These are phyloP conservation scores for Stagonosporopsis vannaccii DNA, from an alignment of 2,329 filamentous ascomycete genomes.

Conservation along the genomic window DNA sequence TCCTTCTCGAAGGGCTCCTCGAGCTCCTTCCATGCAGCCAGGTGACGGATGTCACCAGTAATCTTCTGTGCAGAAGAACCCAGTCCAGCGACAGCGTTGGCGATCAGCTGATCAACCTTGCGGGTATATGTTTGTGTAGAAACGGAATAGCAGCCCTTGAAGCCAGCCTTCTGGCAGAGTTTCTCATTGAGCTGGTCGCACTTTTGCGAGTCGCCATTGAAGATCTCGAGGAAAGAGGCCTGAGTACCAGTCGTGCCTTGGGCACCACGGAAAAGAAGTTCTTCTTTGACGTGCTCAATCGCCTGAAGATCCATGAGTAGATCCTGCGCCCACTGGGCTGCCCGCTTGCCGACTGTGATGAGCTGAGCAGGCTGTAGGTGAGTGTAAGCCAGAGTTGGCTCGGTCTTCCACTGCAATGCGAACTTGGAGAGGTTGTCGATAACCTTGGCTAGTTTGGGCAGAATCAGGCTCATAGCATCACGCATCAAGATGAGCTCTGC, in stretches of 20 bases:
- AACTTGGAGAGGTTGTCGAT: slow-evolving; percentile 77
- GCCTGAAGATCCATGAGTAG: slow-evolving; percentile 77
- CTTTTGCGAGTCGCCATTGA: slow-evolving; percentile 66
- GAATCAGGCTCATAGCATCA: slow-evolving; percentile 76
- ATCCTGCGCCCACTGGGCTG: slow-evolving; percentile 78
- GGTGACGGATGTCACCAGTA: slow-evolving; percentile 74
- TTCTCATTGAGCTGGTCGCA: slow-evolving; percentile 69
- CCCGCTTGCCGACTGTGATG: slow-evolving; percentile 72
- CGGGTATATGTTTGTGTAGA: slow-evolving; percentile 79
- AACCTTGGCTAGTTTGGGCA: slow-evolving; percentile 79
- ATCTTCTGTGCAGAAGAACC: slow-evolving; percentile 82
- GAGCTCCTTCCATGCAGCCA: slow-evolving; percentile 79
- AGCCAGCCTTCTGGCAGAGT: slow-evolving; percentile 71
- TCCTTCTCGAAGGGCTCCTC: slow-evolving; percentile 84
- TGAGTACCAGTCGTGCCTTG: slow-evolving; percentile 55
- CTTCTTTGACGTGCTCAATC: slow-evolving; percentile 72
- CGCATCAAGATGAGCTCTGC: slow-evolving; percentile 69
- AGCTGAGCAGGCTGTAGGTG: slow-evolving; percentile 72
- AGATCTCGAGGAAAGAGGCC: slow-evolving; percentile 77
- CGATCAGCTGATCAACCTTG: slow-evolving; percentile 82
- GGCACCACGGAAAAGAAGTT: slow-evolving; percentile 75
- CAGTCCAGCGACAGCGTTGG: slow-evolving; percentile 80
- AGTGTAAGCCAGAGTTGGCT: slow-evolving; percentile 79
- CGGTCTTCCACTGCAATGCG: slow-evolving; percentile 73
- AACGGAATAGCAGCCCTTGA: slow-evolving; percentile 67